These are phyloP conservation scores for Russula emetica DNA, from an alignment of 768 basidiomycete species.

Conservation along the genomic window DNA sequence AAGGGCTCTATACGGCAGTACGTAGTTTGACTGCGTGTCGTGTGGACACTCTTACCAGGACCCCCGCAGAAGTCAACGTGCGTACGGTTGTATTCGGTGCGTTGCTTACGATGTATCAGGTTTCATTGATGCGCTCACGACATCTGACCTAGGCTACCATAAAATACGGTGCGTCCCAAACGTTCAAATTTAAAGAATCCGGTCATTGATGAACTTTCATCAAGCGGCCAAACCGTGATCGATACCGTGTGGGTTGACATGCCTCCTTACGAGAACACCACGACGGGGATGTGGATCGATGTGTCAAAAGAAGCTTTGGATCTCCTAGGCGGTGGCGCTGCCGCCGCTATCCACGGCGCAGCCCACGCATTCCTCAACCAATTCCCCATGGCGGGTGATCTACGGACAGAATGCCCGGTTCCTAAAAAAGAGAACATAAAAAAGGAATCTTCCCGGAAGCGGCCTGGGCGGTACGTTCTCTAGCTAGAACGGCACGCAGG, in stretches of 20 bases:
- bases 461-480: constrained; percentile 56
- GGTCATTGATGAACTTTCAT: neutral
- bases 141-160: constrained; percentile 58
- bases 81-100: constrained; percentile 70
- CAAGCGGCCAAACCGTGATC: constrained; percentile 46
- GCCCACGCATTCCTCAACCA: constrained; percentile 79
- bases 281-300: constrained; percentile 78
- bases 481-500: neutral
- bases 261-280: constrained; percentile 68
- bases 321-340: constrained; percentile 51
- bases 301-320: constrained; percentile 52
- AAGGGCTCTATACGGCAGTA: constrained; percentile 68
- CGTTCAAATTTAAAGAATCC: neutral
- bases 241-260: constrained; percentile 77
- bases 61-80: constrained; percentile 51
- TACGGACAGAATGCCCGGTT: constrained; percentile 81
- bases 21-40: constrained; percentile 32
- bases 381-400: constrained; percentile 62
- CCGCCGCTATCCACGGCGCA: constrained; percentile 82
- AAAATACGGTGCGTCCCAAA: constrained; percentile 55
- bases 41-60: constrained; percentile 9
- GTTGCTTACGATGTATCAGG: constrained; percentile 28
- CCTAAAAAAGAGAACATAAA: constrained; percentile 67
- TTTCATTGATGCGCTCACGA: constrained; percentile 2
- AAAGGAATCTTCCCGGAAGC: constrained; percentile 50